Base-by-base conservation (phyloP, 257 asterid genomes). In the Oldenlandia corymbosa region DNA sequence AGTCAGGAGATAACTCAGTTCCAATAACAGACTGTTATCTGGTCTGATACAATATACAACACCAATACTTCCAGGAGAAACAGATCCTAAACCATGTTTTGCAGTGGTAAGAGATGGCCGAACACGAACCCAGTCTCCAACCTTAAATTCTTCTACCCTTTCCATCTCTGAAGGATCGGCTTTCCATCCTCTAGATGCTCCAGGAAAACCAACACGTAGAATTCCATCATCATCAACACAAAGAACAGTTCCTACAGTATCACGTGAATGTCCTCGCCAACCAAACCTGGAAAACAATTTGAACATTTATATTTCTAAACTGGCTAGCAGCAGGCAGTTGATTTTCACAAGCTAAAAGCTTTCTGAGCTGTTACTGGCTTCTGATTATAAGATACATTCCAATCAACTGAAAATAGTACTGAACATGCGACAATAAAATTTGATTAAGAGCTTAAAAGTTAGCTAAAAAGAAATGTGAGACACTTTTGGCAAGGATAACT, bases 151-250 rank as follows among this genome's bases (percentile, higher is more conserved):
- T 83, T 93, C 99, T 67, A 93, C 97, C 71, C 99, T 86, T 84
- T 93, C 94, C 99, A 93, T 93, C 78, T 93, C 99, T 55, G 99
- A 90, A 69, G 99, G 99, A 75, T 93, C 99, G 73, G 99, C 99
- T 87, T 90, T 93, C 97, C 97, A 93, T 68, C 99, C 99, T 79
- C 99, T 85, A 69, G 99, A 93, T 75, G 97, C 99, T 82, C 99
- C 99, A 56, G 99, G 99, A 73, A 93, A 93, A 55, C 99, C 99
- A 72, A 93, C 95, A 48, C 99, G 96, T 71, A 93, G 80, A 56
- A 93, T 86, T 50, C 99, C 99, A 81, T 93, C 99, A 74, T 93
- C 99, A 84, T 93, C 99, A 51, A 93, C 99, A 71, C 99, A 89
- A 6, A 93, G 75, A 61, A 93, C 97, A 57, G 97, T 93, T 75